Evolutionary conservation across 441 rosid genomes (phyloP), one percentile per base, ranked within the genome.

Genomic region (Rhodomyrtus psidioides): DNA sequence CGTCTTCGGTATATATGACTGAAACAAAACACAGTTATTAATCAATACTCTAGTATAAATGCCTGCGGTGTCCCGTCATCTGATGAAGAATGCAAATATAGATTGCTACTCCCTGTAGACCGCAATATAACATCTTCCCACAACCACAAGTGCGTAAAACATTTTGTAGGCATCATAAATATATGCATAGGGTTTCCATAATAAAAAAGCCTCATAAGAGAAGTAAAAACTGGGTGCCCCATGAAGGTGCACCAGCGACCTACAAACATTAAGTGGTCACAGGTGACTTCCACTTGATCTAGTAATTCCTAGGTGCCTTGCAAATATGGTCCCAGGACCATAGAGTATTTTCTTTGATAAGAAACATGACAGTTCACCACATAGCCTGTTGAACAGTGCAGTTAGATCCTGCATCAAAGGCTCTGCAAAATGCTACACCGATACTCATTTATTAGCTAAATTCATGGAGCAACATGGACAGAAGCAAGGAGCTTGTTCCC

Each of bases 1-100:
- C 51, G 99, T 91, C 91, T 95, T 97, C 0, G 95, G 97, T 81
- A 96, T 97, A 86, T 91, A 94, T 27, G 98, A 91, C 98, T 95
- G 83, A 58, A 26, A 86, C 34, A 44, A 53, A 34, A 46, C 46
- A 44, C 46, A 44, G 6, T 44, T 44, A 44, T 44, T 7, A 44
- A 44, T 7, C 9, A 7, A 44, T 44, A 7, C 46, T 44, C 46
- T 44, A 44, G 46, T 44, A 44, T 44, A 86, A 39, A 39, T 39
- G 42, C 46, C 46, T 44, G 46, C 46, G 6, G 46, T 23, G n/a
- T 55, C n/a, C 23, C n/a, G n/a, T 9, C 58, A 23, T 55, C 58
- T 24, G 9, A 55, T 7, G 58, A 55, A 55, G 26, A 23, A 23
- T 3, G 57, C 26, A 55, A 21, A 55, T 55, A 21, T 21, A 55